Evolutionary conservation across 2,329 filamentous ascomycete species (phyloP).

Genomic region (Penicillium sp.): DNA sequence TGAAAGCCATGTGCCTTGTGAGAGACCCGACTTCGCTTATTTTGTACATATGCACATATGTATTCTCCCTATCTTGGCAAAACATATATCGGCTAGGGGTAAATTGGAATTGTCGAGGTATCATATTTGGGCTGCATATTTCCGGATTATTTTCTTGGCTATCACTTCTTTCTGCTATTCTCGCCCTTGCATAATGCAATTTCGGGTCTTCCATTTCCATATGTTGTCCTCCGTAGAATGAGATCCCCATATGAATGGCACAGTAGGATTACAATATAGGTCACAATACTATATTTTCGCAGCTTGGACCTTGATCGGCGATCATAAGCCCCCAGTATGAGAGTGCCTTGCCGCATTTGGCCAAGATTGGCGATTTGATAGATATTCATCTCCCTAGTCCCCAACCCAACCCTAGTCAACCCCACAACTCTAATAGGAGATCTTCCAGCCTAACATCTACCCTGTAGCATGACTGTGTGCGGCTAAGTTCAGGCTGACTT

Average conservation of each 20-base stretch:
- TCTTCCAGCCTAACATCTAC: not conserved
- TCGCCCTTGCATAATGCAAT: not conserved
- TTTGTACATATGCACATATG: no score
- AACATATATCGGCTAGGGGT: not conserved
- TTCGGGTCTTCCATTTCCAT: not conserved
- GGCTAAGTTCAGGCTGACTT: not conserved
- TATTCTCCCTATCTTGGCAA: no score
- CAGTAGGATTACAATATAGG: no score
- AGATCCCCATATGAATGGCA: no score
- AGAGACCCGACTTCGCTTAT: not conserved
- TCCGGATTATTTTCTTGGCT: not conserved
- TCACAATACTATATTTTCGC: not conserved
- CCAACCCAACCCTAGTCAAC: not conserved
- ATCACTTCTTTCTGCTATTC: not conserved
- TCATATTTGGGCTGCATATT: not conserved
- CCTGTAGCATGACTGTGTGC: not conserved
- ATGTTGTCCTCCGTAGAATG: no score
- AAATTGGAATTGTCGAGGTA: not conserved
- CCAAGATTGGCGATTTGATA: not conserved
- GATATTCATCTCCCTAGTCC: not conserved
- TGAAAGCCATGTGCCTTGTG: not conserved
- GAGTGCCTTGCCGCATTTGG: conserved; percentile 4
- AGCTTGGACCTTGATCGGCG: conserved; percentile 1
- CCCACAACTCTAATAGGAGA: not conserved
- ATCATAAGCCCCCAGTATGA: not conserved